Conservation (phyloP, 805 yeast genomes). For the Zygoascus biomembranicola region DNA sequence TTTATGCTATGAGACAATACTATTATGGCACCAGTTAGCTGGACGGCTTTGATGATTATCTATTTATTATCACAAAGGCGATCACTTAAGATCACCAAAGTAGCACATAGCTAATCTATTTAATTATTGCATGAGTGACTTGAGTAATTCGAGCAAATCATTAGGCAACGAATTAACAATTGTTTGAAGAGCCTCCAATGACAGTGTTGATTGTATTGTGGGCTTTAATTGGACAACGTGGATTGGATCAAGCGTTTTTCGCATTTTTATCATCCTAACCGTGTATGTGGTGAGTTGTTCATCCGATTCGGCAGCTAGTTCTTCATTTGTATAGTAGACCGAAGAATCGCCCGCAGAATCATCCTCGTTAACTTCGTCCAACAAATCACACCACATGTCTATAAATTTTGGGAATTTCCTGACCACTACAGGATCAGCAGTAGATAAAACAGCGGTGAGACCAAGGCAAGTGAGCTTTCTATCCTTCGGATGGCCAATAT, state of each 20-base stretch:
- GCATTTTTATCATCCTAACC: slow-evolving; percentile 28
- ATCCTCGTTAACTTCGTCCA: slow-evolving; percentile 70
- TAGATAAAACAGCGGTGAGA: slow-evolving; percentile 41
- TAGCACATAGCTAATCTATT: neutral
- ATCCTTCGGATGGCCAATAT: slow-evolving; percentile 65
- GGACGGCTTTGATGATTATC: neutral
- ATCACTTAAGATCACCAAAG: neutral
- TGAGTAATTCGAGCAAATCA: neutral
- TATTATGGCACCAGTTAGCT: slow-evolving; percentile 18
- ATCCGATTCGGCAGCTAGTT: slow-evolving; percentile 4
- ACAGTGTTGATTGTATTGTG: slow-evolving; percentile 29
- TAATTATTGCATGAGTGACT: neutral
- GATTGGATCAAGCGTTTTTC: slow-evolving; percentile 39
- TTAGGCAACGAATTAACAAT: neutral
- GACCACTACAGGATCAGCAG: slow-evolving; percentile 26
- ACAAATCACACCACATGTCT: slow-evolving; percentile 41
- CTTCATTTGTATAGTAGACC: slow-evolving; percentile 5
- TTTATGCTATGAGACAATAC: slow-evolving; percentile 58
- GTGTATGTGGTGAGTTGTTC: slow-evolving; percentile 14
- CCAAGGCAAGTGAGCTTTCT: slow-evolving; percentile 64
- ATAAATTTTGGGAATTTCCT: slow-evolving; percentile 29
- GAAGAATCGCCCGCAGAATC: slow-evolving; percentile 16
- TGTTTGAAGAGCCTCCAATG: neutral
- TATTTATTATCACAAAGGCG: slow-evolving; percentile 4
- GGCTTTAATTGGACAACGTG: slow-evolving; percentile 43